Conservation (phyloP, 768 basidiomycete genomes). For the Mycena sanguinolenta region DNA sequence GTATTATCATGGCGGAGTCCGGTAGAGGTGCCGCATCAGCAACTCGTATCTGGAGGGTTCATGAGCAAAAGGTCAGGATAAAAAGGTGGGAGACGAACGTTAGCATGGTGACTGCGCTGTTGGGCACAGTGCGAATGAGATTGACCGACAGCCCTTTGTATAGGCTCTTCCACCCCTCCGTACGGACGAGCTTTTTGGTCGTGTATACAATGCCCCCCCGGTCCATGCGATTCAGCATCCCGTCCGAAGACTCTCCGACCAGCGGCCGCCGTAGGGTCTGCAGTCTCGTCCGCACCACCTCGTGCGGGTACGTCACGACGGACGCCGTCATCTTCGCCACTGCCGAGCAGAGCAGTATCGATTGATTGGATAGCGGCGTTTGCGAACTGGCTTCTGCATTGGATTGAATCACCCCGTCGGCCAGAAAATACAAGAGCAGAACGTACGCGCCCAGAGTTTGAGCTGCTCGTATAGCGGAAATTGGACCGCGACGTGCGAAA, state of each 20-base stretch:
- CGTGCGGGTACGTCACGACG: conserved; percentile 96
- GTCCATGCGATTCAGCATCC: conserved; percentile 64
- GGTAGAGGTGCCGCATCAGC: conserved; percentile 65
- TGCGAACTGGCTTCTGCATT: conserved; percentile 61
- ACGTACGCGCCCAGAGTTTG: conserved; percentile 88
- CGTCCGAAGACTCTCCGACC: conserved; percentile 70
- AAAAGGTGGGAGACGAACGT: conserved; percentile 63
- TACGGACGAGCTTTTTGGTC: conserved; percentile 75
- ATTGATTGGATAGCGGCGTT: conserved; percentile 64
- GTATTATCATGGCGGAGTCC: conserved; percentile 46
- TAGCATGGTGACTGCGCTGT: conserved; percentile 95
- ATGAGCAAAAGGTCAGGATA: neutral
- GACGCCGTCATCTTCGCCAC: conserved; percentile 96
- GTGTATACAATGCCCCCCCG: conserved; percentile 81
- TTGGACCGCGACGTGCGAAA: conserved; percentile 95
- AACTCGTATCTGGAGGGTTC: conserved; percentile 59
- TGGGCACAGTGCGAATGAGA: conserved; percentile 94
- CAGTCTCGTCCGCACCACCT: conserved; percentile 97
- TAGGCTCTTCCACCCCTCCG: conserved; percentile 91
- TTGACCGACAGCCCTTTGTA: conserved; percentile 97
- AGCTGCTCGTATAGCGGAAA: conserved; percentile 97
- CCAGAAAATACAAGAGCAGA: conserved; percentile 25
- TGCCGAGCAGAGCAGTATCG: conserved; percentile 93
- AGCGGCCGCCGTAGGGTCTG: conserved; percentile 86
- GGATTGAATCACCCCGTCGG: conserved; percentile 5